These are phyloP conservation scores for Conticribra weissflogii DNA, from an alignment of 108 stramenopile species.

Conservation along the genomic window DNA sequence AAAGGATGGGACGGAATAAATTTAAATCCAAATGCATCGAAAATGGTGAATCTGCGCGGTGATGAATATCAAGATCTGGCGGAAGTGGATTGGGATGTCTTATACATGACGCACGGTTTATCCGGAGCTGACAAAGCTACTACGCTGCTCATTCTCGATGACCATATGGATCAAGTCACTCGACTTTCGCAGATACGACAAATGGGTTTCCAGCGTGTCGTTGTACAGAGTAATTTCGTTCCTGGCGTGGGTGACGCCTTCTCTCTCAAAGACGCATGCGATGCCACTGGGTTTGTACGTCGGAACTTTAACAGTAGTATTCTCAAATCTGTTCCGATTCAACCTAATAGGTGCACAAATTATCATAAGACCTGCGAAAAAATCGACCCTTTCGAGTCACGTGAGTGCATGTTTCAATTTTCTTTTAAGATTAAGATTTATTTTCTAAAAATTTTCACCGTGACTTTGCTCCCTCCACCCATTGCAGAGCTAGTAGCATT, in stretches of 20 bases:
- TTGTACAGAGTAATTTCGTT: background rate
- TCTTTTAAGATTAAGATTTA: too few relatives aligned
- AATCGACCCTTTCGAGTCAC: background rate
- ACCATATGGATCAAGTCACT: background rate
- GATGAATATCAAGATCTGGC: background rate
- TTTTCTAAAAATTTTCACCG: too few relatives aligned
- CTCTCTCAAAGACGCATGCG: background rate
- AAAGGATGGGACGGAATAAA: background rate
- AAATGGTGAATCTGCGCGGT: background rate
- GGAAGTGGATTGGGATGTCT: background rate
- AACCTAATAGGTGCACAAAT: background rate
- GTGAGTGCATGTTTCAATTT: too few relatives aligned
- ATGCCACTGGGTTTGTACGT: background rate
- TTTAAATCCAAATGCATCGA: background rate
- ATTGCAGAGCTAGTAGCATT: background rate
- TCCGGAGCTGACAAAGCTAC: background rate
- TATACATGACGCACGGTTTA: background rate
- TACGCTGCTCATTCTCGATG: background rate
- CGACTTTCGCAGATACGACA: background rate
- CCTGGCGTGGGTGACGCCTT: background rate
- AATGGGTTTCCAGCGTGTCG: background rate
- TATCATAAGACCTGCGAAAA: background rate
- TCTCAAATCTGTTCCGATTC: background rate
- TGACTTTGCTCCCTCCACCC: too few relatives aligned
- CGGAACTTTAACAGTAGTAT: background rate